Conservation (phyloP, 2,329 filamentous ascomycete genomes). For the Beauveria sp. region DNA sequence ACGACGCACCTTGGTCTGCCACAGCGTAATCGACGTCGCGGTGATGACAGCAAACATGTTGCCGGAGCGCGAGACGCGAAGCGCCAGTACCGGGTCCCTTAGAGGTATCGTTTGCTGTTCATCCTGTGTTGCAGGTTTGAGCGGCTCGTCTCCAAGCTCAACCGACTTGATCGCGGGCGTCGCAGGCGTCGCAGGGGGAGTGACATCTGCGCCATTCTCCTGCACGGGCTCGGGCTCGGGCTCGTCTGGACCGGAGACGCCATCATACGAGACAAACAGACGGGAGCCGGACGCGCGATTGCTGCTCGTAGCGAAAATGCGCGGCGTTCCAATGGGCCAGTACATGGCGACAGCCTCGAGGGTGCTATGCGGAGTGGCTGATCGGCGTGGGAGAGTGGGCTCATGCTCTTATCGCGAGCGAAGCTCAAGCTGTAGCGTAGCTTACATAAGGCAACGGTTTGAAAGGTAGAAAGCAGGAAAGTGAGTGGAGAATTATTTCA, state of each 20-base stretch:
- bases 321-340: slow-evolving; percentile 81
- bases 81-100: slow-evolving; percentile 62
- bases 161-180: slow-evolving; percentile 52
- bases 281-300: slow-evolving; percentile 45
- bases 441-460: slow-evolving; percentile 5
- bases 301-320: slow-evolving; percentile 72
- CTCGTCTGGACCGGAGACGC: slow-evolving; percentile 34
- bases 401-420: not conserved
- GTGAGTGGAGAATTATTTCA: too few species aligned
- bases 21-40: slow-evolving; percentile 76
- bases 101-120: slow-evolving; percentile 31
- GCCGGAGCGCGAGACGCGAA: slow-evolving; percentile 71
- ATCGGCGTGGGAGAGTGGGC: not conserved
- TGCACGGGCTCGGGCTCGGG: slow-evolving; percentile 22
- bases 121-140: slow-evolving; percentile 24
- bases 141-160: slow-evolving; percentile 33
- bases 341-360: slow-evolving; percentile 56
- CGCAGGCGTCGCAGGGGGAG: slow-evolving; percentile 36
- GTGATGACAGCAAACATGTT: slow-evolving; percentile 85
- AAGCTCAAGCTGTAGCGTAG: not conserved
- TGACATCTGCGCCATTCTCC: slow-evolving; percentile 12
- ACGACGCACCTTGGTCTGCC: slow-evolving; percentile 78
- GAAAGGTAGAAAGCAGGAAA: not conserved
- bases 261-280: slow-evolving; percentile 52
- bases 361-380: slow-evolving; percentile 3